Evolutionary conservation across 495 filamentous ascomycete genomes (phyloP).

Genomic region (Neurospora sp.): DNA sequence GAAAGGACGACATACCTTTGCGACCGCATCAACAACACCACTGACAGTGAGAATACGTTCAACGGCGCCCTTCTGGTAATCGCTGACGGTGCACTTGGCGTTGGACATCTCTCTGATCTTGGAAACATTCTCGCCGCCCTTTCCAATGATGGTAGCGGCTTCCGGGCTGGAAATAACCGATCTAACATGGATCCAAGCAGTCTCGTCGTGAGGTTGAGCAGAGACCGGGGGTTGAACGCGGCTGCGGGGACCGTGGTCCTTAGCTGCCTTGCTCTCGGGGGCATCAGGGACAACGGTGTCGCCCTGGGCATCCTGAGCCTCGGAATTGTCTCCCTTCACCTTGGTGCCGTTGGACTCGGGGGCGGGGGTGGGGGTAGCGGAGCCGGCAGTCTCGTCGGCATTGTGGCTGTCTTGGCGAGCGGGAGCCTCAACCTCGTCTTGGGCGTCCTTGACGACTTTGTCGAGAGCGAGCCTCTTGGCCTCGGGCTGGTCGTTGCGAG

Average conservation of each 20-base stretch:
- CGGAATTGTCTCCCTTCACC: constrained; percentile 43
- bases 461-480: constrained; percentile 94
- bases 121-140: constrained; percentile 96
- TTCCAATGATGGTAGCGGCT: constrained; percentile 95
- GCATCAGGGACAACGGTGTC: constrained; percentile 70
- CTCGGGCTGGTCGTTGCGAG: constrained; percentile 86
- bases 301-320: constrained; percentile 49
- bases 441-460: constrained; percentile 61
- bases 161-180: constrained; percentile 94
- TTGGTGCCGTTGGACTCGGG: constrained; percentile 33
- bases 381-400: not conserved
- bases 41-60: constrained; percentile 96
- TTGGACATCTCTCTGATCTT: constrained; percentile 83
- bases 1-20: constrained; percentile 58
- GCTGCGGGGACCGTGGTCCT: constrained; percentile 19
- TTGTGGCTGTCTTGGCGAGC: constrained; percentile 10
- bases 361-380: constrained; percentile 1
- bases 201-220: constrained; percentile 60
- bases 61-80: constrained; percentile 91
- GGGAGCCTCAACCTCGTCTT: constrained; percentile 25
- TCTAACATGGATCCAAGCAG: constrained; percentile 90
- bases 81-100: constrained; percentile 96
- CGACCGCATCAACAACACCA: constrained; percentile 87
- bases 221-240: constrained; percentile 33
- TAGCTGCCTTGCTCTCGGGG: constrained; percentile 26